Evolutionary conservation across 1,284 basidiomycete genomes (phyloP).

Genomic region (Phellinidium pouzarii): DNA sequence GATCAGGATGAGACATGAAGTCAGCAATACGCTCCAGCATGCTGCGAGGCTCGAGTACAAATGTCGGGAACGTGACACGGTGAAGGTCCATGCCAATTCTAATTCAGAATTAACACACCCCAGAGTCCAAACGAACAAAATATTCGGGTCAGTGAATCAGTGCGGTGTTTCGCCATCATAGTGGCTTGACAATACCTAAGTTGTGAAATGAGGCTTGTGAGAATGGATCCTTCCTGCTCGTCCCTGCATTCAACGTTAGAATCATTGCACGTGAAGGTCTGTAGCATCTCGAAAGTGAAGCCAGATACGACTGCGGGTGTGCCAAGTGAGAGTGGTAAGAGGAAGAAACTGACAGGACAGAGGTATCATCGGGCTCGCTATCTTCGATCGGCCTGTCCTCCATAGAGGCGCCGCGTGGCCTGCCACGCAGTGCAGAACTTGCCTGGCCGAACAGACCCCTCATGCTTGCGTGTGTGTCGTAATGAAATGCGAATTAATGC

Average conservation of each 20-base stretch:
- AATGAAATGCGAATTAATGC: background rate
- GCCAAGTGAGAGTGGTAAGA: background rate
- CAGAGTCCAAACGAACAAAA: background rate
- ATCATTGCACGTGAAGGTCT: slow-evolving; percentile 17
- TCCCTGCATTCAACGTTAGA: slow-evolving; percentile 38
- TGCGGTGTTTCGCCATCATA: background rate
- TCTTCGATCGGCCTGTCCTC: slow-evolving; percentile 69
- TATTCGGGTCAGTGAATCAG: background rate
- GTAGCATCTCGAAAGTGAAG: slow-evolving; percentile 21
- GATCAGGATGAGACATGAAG: slow-evolving; percentile 98
- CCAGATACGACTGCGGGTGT: slow-evolving; percentile 19
- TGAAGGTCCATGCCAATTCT: slow-evolving; percentile 94
- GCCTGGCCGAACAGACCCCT: slow-evolving; percentile 73
- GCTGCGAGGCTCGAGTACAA: slow-evolving; percentile 89
- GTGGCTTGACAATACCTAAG: slow-evolving; percentile 48
- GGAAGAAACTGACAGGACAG: slow-evolving; percentile 60
- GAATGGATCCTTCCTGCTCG: slow-evolving; percentile 77
- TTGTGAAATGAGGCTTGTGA: slow-evolving; percentile 76
- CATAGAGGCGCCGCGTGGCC: slow-evolving; percentile 45
- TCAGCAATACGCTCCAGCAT: slow-evolving; percentile 97
- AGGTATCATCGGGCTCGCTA: slow-evolving; percentile 77
- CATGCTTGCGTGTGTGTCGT: slow-evolving; percentile 37
- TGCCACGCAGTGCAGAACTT: slow-evolving; percentile 48
- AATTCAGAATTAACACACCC: background rate
- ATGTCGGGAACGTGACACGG: slow-evolving; percentile 90